Conservation (phyloP, 2,329 filamentous ascomycete species). For the Talaromyces sp. region DNA sequence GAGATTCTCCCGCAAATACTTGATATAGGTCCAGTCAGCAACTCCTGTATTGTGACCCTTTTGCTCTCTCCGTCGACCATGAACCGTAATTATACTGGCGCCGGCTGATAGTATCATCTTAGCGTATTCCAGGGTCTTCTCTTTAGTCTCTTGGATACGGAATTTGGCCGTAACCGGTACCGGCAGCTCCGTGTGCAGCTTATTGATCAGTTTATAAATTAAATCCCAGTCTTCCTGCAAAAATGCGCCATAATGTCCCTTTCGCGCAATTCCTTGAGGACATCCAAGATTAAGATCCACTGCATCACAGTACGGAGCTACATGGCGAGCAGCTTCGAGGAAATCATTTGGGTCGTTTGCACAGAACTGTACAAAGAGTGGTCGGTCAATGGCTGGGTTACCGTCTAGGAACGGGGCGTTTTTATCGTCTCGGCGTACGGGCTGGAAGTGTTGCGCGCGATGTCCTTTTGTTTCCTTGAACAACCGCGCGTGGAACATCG, state of each 20-base stretch:
- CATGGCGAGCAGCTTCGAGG: slow-evolving; percentile 64
- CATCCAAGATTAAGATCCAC: slow-evolving; percentile 94
- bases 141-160: slow-evolving; percentile 76
- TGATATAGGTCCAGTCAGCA: slow-evolving; percentile 84
- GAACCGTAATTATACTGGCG: slow-evolving; percentile 88
- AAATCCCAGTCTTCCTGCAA: slow-evolving; percentile 87
- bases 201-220: slow-evolving; percentile 76
- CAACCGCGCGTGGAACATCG: slow-evolving; percentile 92
- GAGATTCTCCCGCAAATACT: slow-evolving; percentile 74
- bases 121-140: slow-evolving; percentile 84
- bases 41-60: slow-evolving; percentile 93
- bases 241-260: slow-evolving; percentile 89
- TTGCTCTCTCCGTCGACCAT: slow-evolving; percentile 82
- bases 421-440: slow-evolving; percentile 42
- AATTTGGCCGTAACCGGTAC: slow-evolving; percentile 95
- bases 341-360: slow-evolving; percentile 46
- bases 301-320: slow-evolving; percentile 85
- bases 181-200: slow-evolving; percentile 69
- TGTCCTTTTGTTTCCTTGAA: slow-evolving; percentile 74
- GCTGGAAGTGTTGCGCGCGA: slow-evolving; percentile 75
- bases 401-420: slow-evolving; percentile 67
- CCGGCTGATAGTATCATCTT: slow-evolving; percentile 80
- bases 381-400: slow-evolving; percentile 75
- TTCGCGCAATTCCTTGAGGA: slow-evolving; percentile 88
- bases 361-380: slow-evolving; percentile 95